Evolutionary conservation across 495 filamentous ascomycete genomes (phyloP), one percentile per base, ranked within the genome.

Genomic region (Xylaria flabelliformis): DNA sequence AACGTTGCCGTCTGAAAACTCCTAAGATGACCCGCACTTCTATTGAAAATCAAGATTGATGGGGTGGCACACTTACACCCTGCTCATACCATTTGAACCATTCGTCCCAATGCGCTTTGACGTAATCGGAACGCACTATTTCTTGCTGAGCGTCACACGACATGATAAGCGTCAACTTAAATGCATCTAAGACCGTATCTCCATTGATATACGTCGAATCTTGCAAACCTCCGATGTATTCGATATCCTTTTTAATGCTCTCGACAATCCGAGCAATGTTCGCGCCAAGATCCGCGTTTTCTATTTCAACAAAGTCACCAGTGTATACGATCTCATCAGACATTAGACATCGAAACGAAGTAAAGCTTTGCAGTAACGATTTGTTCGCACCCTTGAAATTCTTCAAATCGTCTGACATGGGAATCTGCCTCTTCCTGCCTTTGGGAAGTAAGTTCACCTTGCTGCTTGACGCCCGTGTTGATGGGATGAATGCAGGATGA

Each of bases 291-390:
- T 58, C 41, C 4, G 5, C 12, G 3, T 19, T 56, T 58, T 65
- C 61, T 4, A 10, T 42, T 17, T 75, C 67, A 13, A 72, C 53
- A 13, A 64, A 56, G 24, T 56, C 70, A 19, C 66, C 71, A 21
- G 71, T 50, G 55, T 73, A 73, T 34, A 71, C 19, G 48, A 75
- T 75, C 51, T 75, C 67, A 15, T 75, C 73, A 5, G 58, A 67
- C 71, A 75, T 75, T 29, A 64, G 34, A 12, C 67, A 70, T 46
- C 55, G 42, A 32, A 75, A 55, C 48, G 51, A 55, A 7, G 74
- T 70, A 63, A 53, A 75, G 55, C 74, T 75, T 15, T 75, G 74
- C 9, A 73, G 63, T 24, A 75, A 46, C 3, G 63, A 50, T 24
- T 75, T 75, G 5, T 65, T 48, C 26, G 44, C 2, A 19, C 62